Evolutionary conservation across 169 alveolate species (phyloP).

Genomic region (Plasmodium coatneyi): DNA sequence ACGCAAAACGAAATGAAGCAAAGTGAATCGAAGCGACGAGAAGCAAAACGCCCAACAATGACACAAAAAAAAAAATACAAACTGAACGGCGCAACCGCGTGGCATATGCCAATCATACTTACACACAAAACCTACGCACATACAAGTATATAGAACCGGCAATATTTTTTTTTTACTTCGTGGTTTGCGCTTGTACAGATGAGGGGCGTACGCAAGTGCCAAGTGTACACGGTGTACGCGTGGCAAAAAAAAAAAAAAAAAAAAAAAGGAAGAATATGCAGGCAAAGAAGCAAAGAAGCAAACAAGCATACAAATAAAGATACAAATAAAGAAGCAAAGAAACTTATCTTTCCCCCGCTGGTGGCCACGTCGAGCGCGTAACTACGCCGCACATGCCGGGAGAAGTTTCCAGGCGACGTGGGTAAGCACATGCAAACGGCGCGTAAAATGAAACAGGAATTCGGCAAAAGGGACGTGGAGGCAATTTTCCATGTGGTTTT

Average conservation of each 20-base stretch:
- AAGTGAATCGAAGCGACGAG: not conserved
- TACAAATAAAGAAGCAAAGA: not conserved
- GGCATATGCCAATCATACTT: not conserved
- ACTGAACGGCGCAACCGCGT: not conserved
- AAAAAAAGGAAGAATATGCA: not conserved
- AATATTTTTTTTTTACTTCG: not conserved
- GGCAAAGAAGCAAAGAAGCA: not conserved
- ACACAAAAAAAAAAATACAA: too few relatives aligned
- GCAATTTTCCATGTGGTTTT: slow-evolving; percentile 1
- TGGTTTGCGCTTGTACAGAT: not conserved
- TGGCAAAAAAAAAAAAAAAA: not conserved
- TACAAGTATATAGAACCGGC: not conserved
- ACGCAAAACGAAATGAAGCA: not conserved
- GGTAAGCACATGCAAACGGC: not conserved
- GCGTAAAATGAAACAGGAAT: not conserved
- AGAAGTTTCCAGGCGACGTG: not conserved
- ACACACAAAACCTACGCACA: not conserved
- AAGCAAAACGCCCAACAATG: not conserved
- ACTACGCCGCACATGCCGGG: not conserved
- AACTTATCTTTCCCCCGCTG: not conserved
- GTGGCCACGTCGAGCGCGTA: not conserved
- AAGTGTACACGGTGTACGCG: not conserved
- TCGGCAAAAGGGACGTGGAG: not conserved
- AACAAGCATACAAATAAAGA: not conserved
- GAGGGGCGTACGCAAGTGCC: not conserved